These are phyloP conservation scores for Coemansia sp. DNA, from an alignment of 192 early-diverging fungal genomes.

Conservation along the genomic window DNA sequence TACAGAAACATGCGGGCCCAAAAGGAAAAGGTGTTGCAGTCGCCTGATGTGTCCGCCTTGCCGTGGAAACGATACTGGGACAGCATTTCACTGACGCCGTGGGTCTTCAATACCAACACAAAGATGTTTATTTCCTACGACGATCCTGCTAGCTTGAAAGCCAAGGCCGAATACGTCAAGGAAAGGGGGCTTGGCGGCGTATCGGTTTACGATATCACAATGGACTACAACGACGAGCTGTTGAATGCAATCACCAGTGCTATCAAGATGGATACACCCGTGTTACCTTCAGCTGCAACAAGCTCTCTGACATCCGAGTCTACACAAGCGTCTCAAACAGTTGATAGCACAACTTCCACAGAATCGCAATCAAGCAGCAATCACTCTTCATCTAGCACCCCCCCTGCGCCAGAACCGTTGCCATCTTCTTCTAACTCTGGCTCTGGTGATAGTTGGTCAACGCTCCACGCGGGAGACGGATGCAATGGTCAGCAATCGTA, in stretches of 20 bases:
- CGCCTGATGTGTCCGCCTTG: slow-evolving; percentile 21
- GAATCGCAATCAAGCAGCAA: not conserved
- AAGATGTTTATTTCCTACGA: slow-evolving; percentile 79
- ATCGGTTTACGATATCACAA: slow-evolving; percentile 57
- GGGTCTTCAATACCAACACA: slow-evolving; percentile 55
- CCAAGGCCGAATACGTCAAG: slow-evolving; percentile 61
- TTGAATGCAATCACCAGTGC: slow-evolving; percentile 32
- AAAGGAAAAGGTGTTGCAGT: slow-evolving; percentile 46
- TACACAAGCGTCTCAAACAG: not conserved
- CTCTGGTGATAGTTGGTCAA: not conserved
- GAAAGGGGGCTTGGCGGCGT: slow-evolving; percentile 61
- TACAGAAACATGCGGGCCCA: slow-evolving; percentile 54
- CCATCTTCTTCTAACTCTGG: slow-evolving; percentile 1
- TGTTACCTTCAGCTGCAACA: not conserved
- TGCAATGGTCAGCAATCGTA: slow-evolving; percentile 23
- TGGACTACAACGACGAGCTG: slow-evolving; percentile 60
- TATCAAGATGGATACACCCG: not conserved
- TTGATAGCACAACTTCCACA: not conserved
- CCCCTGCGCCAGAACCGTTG: not conserved
- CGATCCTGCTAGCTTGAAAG: slow-evolving; percentile 63
- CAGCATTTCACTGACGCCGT: slow-evolving; percentile 57
- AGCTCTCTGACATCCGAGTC: not conserved
- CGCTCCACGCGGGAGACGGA: slow-evolving; percentile 15
- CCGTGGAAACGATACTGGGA: slow-evolving; percentile 64
- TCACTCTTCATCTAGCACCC: not conserved